Evolutionary conservation across 1,284 basidiomycete species (phyloP), one percentile per base, ranked within the genome.

Genomic region (Moesziomyces globuligerus): DNA sequence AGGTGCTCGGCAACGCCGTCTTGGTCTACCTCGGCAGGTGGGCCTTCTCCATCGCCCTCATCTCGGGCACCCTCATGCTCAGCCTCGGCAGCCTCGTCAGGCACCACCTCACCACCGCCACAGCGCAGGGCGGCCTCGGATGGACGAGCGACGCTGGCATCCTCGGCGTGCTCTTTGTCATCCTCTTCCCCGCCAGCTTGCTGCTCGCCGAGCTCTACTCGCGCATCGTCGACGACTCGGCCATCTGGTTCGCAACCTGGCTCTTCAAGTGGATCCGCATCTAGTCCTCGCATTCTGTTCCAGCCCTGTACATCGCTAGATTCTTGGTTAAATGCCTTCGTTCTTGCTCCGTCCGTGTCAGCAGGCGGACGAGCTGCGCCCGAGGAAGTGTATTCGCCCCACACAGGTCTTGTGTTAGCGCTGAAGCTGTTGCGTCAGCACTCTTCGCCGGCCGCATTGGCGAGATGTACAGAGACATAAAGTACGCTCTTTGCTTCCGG

Each of bases 61-160:
- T 68, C 39, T 55, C 58, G 1, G 76, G 74, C 15, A 67, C 74
- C 0, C 34, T 76, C 28, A 72, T 76, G 61, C 51, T 76, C 4
- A 57, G 57, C 20, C 48, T 78, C 7, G 76, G 76, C 9, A 55
- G 62, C 28, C 40, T 62, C 24, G 13, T 75, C 10, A 38, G 43
- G 26, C 55, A 71, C 29, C 46, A 59, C 36, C 24, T 73, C 7
- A 51, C 43, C n/a, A 11, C 37, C 24, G 32, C 1, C 32, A 34
- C 32, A 4, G 32, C 32, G 15, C 32, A 34, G 15, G 32, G 32
- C 32, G 32, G 32, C 6, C 32, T 48, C 8, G 60, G 50, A 4
- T 69, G 65, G 65, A 46, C 21, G 11, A 59, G 24, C 44, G 40
- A 50, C 13, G 61, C 53, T 1, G 47, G 34, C 4, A 36, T 73